Evolutionary conservation across 169 alveolate genomes (phyloP).

Genomic region (Plasmodium coatneyi): DNA sequence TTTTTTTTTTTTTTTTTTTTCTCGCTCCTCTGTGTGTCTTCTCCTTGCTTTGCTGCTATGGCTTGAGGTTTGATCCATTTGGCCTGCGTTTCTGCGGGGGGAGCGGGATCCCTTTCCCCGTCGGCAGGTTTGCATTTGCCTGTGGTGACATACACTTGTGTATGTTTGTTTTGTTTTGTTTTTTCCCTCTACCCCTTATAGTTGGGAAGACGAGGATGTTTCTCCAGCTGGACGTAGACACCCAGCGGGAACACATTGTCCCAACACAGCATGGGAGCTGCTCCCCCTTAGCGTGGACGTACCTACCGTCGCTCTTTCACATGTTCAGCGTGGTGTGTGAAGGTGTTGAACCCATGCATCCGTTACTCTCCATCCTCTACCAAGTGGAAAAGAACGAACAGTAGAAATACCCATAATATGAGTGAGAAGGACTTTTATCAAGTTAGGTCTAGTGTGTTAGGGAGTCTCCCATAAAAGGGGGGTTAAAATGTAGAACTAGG

Average conservation of each 20-base stretch:
- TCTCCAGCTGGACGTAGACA: background rate
- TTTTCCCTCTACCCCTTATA: background rate
- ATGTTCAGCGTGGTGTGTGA: background rate
- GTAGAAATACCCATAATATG: conserved; percentile 15
- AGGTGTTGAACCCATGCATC: background rate
- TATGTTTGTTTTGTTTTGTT: background rate
- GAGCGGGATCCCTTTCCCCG: background rate
- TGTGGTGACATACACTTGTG: background rate
- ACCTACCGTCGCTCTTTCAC: background rate
- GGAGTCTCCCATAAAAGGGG: background rate
- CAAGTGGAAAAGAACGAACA: background rate
- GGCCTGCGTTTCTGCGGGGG: background rate
- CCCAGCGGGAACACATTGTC: background rate
- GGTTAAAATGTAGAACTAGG: background rate
- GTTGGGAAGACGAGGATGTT: background rate
- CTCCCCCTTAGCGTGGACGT: background rate
- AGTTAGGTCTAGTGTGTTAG: background rate
- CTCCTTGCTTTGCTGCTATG: background rate
- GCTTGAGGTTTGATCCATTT: background rate
- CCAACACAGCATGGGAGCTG: background rate
- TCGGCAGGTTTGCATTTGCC: background rate
- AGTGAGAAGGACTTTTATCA: conserved; percentile 45
- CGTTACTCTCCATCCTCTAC: background rate
- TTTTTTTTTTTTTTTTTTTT: conserved; percentile 6
- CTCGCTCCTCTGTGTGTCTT: background rate